phyloP scores from a whole-genome alignment of 2,329 filamentous ascomycete genomes.

The Botrytis fragariae region DNA sequence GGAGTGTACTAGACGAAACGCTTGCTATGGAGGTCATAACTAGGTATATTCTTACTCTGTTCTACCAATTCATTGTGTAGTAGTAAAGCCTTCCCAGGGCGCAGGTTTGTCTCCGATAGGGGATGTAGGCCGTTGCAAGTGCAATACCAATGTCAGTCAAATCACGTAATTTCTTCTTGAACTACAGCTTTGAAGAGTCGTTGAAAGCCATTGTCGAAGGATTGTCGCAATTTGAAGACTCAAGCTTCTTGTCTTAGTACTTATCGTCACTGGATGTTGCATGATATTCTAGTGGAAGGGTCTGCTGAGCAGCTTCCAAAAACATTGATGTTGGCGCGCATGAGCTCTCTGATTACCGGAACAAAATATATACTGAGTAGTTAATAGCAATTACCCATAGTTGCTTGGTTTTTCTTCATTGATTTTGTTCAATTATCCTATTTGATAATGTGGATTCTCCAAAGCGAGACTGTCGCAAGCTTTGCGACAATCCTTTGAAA shows the following conservation, averaged over 20 bases:
- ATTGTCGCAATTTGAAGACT: not conserved
- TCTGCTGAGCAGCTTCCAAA: too few relatives aligned
- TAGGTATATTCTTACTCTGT: rapidly evolving
- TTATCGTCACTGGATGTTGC: not conserved
- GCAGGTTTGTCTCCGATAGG: not conserved
- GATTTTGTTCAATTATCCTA: not conserved
- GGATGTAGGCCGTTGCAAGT: not conserved
- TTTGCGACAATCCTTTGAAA: not conserved
- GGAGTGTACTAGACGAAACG: not conserved
- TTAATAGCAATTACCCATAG: not conserved
- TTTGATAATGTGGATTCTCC: too few relatives aligned
- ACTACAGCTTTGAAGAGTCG: not conserved
- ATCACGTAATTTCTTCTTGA: not conserved
- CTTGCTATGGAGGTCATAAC: not conserved
- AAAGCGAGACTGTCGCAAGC: not conserved
- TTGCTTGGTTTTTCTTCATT: not conserved
- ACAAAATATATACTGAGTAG: not conserved
- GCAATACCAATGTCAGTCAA: not conserved
- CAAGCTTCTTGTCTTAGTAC: not conserved
- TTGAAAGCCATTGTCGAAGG: too few relatives aligned
- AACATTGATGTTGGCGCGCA: not conserved
- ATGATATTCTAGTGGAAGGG: not conserved
- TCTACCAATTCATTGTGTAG: not conserved
- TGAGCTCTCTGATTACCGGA: not conserved
- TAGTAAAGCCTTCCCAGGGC: not conserved